Evolutionary conservation across 805 yeast species (phyloP), one percentile per base, ranked within the genome.

Genomic region (Naumovozyma baii): DNA sequence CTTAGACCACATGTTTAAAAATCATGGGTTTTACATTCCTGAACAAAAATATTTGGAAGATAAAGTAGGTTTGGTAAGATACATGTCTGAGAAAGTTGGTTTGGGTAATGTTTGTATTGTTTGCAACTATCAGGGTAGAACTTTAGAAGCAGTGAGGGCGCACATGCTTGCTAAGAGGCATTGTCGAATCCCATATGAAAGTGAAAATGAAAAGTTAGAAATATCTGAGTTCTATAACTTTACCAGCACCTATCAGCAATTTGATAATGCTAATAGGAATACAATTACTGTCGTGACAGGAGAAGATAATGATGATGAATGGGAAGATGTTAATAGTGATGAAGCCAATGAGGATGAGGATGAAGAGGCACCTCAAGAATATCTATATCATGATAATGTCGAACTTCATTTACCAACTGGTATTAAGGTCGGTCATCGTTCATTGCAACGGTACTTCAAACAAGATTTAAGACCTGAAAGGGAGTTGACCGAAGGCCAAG

Each of bases 141-240:
- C 83, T 22, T 58, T 90, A 20, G 94, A 84, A 50, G 84, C 95
- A 17, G 92, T 82, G 2, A 79, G 95, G 54, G 88, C 86, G 19
- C 98, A 92, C 59, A 87, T 92, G 96, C 45, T 71, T 7, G 69
- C 81, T 18, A 92, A 92, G 66, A 76, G 83, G 47, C 98, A 92
- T 61, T 83, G 88, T 67, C 74, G 74, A 56, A 77, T 92, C 39
- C 97, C 97, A 3, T 92, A 85, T 59, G 96, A 92, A 51, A 59
- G 73, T 3, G 87, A 83, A 43, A 78, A 81, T 48, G 94, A 88
- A 52, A 83, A 80, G 58, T 66, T 85, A 41, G 98, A 92, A 61
- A 74, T 90, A 15, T 79, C 94, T 0, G 94, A 87, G 40, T 92
- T 84, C 54, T 92, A 90, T 57, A 96, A 92, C 58, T 92, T 88